Conservation (phyloP, 2,329 filamentous ascomycete genomes). For the Myriangium duriaei region DNA sequence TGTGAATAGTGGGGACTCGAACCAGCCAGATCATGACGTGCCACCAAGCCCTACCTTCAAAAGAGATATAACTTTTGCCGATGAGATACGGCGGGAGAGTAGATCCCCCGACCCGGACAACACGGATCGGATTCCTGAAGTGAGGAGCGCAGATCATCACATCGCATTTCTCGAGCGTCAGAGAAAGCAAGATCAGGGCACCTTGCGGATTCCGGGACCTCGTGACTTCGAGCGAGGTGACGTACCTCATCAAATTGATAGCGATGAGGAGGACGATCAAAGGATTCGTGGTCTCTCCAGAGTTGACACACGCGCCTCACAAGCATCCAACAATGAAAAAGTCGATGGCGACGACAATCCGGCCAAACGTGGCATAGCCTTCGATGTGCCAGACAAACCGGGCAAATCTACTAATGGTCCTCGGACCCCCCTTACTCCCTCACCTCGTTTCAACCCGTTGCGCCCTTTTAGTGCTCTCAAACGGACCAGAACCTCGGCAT, state of each 20-base stretch:
- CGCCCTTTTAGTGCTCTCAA: slow-evolving; percentile 11
- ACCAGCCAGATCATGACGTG: slow-evolving; percentile 12
- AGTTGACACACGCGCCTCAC: slow-evolving; percentile 14
- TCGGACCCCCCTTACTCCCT: neutral
- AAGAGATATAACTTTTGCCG: slow-evolving; percentile 54
- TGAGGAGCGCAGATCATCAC: slow-evolving; percentile 57
- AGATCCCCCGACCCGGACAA: slow-evolving; percentile 24
- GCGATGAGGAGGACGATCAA: slow-evolving; percentile 27
- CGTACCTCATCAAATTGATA: slow-evolving; percentile 49
- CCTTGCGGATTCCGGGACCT: slow-evolving; percentile 81
- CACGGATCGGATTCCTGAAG: slow-evolving; percentile 37
- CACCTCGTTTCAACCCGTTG: slow-evolving; percentile 11
- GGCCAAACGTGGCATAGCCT: slow-evolving; percentile 45
- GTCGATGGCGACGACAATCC: slow-evolving; percentile 17
- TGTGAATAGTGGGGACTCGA: neutral
- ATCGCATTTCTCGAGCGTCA: slow-evolving; percentile 83
- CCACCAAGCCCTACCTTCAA: slow-evolving; percentile 18
- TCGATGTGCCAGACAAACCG: slow-evolving; percentile 48
- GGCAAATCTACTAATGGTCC: slow-evolving; percentile 12
- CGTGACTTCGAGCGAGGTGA: slow-evolving; percentile 78
- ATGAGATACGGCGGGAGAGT: slow-evolving; percentile 50
- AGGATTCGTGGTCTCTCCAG: neutral
- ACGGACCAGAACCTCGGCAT: slow-evolving; percentile 7
- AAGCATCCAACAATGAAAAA: slow-evolving; percentile 21
- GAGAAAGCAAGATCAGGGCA: slow-evolving; percentile 54